phyloP scores from a whole-genome alignment of 768 basidiomycete genomes.

The Dentipellis fragilis region DNA sequence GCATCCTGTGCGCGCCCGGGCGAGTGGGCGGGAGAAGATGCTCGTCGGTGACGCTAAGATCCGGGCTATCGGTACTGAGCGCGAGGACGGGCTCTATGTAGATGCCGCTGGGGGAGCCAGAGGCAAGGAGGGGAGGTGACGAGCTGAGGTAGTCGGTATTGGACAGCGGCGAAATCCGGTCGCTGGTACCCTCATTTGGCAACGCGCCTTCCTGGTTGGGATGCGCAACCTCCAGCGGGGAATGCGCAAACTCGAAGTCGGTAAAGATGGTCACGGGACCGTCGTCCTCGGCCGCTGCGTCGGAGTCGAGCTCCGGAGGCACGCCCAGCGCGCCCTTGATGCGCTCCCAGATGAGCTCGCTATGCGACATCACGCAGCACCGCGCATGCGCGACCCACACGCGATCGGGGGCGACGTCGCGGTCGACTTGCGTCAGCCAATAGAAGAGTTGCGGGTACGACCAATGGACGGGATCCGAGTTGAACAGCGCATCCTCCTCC shows the following conservation, averaged over 20 bases:
- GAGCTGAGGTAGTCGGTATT: neutral
- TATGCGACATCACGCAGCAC: slow-evolving; percentile 65
- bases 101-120: slow-evolving; percentile 5
- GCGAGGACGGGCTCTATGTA: slow-evolving; percentile 48
- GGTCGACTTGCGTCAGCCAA: slow-evolving; percentile 58
- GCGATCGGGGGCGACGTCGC: slow-evolving; percentile 55
- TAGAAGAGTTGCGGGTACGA: slow-evolving; percentile 55
- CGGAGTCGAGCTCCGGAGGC: slow-evolving; percentile 72
- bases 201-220: neutral
- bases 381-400: slow-evolving; percentile 67
- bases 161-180: neutral
- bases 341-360: slow-evolving; percentile 87
- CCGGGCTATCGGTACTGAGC: slow-evolving; percentile 11
- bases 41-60: slow-evolving; percentile 10
- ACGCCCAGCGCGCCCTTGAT: slow-evolving; percentile 82
- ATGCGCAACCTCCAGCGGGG: neutral
- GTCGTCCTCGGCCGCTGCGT: slow-evolving; percentile 26
- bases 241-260: slow-evolving; percentile 3
- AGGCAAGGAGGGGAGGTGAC: neutral
- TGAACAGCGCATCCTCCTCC: slow-evolving; percentile 22
- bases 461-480: slow-evolving; percentile 59
- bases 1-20: slow-evolving; percentile 28
- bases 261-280: neutral
- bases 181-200: neutral
- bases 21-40: slow-evolving; percentile 20